These are phyloP conservation scores for Alternaria sp. DNA, from an alignment of 2,329 filamentous ascomycete species.

Conservation along the genomic window DNA sequence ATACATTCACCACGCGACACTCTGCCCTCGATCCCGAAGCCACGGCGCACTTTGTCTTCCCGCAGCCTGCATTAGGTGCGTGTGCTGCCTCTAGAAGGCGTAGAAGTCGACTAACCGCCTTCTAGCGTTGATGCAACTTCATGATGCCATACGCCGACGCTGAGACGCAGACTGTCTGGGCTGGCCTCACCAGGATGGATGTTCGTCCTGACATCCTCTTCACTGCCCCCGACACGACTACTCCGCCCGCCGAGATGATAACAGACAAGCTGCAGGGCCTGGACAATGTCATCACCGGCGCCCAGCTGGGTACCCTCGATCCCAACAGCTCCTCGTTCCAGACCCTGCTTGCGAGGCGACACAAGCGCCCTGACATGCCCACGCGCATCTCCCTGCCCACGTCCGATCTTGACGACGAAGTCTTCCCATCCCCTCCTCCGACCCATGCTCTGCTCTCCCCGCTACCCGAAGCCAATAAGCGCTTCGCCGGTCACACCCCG, in stretches of 20 bases:
- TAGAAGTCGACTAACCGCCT: constrained; percentile 21
- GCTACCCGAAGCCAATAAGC: constrained; percentile 45
- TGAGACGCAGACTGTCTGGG: constrained; percentile 43
- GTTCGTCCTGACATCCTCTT: constrained; percentile 37
- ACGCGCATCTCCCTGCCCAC: constrained; percentile 39
- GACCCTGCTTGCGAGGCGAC: constrained; percentile 35
- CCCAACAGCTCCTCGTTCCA: constrained; percentile 18
- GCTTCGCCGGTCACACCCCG: constrained; percentile 51
- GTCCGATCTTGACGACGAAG: constrained; percentile 33
- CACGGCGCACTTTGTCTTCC: neutral
- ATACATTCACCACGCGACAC: constrained; percentile 5
- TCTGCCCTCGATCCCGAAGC: neutral
- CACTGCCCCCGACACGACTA: constrained; percentile 34
- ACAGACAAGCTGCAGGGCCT: constrained; percentile 33
- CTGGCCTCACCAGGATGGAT: constrained; percentile 41
- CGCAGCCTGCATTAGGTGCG: constrained; percentile 14
- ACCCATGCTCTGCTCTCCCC: constrained; percentile 44
- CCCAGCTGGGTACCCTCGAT: constrained; percentile 11
- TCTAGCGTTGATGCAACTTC: constrained; percentile 29
- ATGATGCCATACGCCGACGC: constrained; percentile 39
- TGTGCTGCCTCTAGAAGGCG: constrained; percentile 13
- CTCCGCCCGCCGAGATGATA: constrained; percentile 43
- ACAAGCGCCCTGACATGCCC: constrained; percentile 31
- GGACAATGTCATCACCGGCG: constrained; percentile 16
- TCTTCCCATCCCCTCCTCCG: constrained; percentile 43